Evolutionary conservation across 768 basidiomycete genomes (phyloP).

Genomic region (Leucosporidium creatinivorum): DNA sequence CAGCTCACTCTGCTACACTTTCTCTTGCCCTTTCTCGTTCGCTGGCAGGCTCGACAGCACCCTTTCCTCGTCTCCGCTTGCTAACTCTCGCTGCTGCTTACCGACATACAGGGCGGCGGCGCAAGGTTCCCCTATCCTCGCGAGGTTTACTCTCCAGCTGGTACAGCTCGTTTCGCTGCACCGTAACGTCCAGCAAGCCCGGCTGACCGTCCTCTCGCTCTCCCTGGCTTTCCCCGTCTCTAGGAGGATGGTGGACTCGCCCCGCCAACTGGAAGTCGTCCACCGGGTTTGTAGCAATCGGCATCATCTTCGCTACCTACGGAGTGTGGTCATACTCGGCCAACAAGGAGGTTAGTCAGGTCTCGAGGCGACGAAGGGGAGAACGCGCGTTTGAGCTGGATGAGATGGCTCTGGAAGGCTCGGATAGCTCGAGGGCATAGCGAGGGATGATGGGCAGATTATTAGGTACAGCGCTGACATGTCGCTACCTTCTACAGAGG

Average conservation of each 20-base stretch:
- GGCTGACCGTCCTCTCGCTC: background rate
- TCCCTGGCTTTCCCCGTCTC: background rate
- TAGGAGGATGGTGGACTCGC: constrained; percentile 93
- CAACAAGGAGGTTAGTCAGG: constrained; percentile 60
- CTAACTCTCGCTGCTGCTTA: too few relatives aligned
- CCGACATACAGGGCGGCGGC: constrained; percentile 28
- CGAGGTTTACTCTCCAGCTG: constrained; percentile 87
- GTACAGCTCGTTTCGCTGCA: constrained; percentile 43
- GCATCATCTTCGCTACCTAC: constrained; percentile 61
- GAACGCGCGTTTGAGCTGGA: background rate
- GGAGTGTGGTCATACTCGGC: constrained; percentile 67
- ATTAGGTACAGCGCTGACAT: background rate
- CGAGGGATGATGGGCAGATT: too few relatives aligned
- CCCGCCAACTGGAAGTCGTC: constrained; percentile 84
- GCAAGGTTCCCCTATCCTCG: constrained; percentile 69
- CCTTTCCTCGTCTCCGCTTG: too few relatives aligned
- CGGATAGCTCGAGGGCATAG: background rate
- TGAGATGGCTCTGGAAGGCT: background rate
- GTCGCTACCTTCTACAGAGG: constrained; percentile 44
- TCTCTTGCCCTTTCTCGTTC: too few relatives aligned
- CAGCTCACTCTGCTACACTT: too few relatives aligned
- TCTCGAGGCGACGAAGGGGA: background rate
- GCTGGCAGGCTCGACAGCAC: too few relatives aligned
- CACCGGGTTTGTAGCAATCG: constrained; percentile 64
- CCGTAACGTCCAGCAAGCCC: background rate